phyloP scores from a whole-genome alignment of 2,329 filamentous ascomycete species.

The Clonostachys rosea region DNA sequence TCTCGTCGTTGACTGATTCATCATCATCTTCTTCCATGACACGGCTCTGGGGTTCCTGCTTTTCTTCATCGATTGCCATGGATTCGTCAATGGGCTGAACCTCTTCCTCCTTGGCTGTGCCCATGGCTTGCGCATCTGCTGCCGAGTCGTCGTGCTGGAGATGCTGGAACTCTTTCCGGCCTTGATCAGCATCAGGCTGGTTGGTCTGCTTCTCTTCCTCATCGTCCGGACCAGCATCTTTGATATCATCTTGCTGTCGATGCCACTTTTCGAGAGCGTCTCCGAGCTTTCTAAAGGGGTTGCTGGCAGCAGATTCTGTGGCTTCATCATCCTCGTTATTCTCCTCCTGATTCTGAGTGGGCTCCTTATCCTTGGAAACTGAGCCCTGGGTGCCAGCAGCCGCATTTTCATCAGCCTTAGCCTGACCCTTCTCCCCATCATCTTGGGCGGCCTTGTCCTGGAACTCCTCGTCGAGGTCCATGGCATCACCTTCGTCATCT shows the following conservation, averaged over 20 bases:
- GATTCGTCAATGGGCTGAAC: conserved; percentile 80
- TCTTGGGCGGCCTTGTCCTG: conserved; percentile 60
- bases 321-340: conserved; percentile 37
- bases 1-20: conserved; percentile 36
- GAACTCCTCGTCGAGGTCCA: conserved; percentile 58
- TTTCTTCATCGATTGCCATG: conserved; percentile 76
- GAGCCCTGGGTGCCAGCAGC: conserved; percentile 60
- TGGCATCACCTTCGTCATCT: conserved; percentile 55
- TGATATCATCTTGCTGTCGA: conserved; percentile 79
- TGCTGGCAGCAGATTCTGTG: conserved; percentile 39
- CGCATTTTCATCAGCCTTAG: conserved; percentile 58
- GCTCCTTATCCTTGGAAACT: conserved; percentile 27
- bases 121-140: conserved; percentile 87
- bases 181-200: conserved; percentile 56
- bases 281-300: conserved; percentile 91
- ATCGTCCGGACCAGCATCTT: conserved; percentile 44
- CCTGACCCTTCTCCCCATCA: conserved; percentile 61
- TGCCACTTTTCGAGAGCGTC: conserved; percentile 93
- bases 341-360: conserved; percentile 20
- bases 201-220: conserved; percentile 45
- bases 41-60: conserved; percentile 41
- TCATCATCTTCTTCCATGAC: conserved; percentile 48
- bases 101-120: conserved; percentile 83
- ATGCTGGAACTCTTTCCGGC: conserved; percentile 87
- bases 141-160: conserved; percentile 76